Evolutionary conservation across 23 red algal species (phyloP), one percentile per base, ranked within the genome.

Genomic region (Pyropia haitanensis): DNA sequence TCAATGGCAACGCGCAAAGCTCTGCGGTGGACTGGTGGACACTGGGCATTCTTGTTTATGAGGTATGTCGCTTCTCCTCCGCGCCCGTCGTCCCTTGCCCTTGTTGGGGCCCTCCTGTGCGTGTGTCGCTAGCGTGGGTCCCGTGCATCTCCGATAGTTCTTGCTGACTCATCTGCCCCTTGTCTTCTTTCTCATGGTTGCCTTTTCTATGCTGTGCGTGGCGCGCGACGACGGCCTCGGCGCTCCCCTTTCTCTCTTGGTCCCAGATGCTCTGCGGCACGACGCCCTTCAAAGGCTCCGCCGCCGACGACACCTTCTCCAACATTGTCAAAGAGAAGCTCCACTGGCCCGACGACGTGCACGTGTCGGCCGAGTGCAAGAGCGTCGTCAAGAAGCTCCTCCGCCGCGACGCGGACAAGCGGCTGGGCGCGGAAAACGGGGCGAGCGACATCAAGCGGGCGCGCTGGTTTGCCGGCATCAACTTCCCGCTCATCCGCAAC

Each of bases 1-100:
- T 96, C 71, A 81, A 86, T 73, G 91, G 91, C 14, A 78, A 80
- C 50, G 73, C 75, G 16, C 91, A 96, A 32, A 85, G 77, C 71
- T 78, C 82, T 27, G 91, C 83, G 0, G 91, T 96, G 26, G 91
- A 96, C 58, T 96, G 91, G 91, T 96, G 91, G 91, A 96, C 91
- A 16, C 75, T 96, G 10, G 91, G 91, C 20, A 96, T 96, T 74
- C 75, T 96, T 16, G 80, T 96, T 3, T 86, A 96, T 65, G 91
- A 46, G 39, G 39, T 46, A 46, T 46, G 39, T 46, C 13, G 39
- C 10, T 46, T 46, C 39, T 46, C 13, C 8, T 3, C 39, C 39
- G 39, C 10, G 2, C 4, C 13, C 39, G 39, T 46, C 39, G 39
- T 46, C 7, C 8, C 13, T 7, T 46, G 2, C 39, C 5, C 31